phyloP scores from a whole-genome alignment of 1,139 yeast genomes.

The Protomyces inundatus region DNA sequence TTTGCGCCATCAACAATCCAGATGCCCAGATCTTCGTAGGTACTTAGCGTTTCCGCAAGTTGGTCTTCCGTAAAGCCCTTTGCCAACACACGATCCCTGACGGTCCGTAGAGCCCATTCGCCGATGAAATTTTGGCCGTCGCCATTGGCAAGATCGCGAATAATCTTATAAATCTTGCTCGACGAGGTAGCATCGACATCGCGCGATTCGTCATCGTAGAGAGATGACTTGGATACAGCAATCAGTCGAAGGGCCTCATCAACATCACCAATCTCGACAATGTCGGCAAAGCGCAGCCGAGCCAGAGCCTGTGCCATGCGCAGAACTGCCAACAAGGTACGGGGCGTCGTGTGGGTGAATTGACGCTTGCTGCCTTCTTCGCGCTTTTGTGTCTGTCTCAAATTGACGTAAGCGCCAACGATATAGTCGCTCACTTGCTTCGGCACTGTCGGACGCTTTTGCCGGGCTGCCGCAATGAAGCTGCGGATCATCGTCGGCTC shows the following conservation, averaged over 20 bases:
- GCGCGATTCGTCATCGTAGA: constrained; percentile 43
- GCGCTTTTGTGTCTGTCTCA: constrained; percentile 84
- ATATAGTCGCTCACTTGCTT: constrained; percentile 81
- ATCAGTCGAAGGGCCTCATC: constrained; percentile 90
- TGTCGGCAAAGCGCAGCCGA: constrained; percentile 70
- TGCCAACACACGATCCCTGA: constrained; percentile 67
- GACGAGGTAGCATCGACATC: constrained; percentile 47
- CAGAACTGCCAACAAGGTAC: constrained; percentile 84
- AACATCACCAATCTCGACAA: constrained; percentile 72
- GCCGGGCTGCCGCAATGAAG: constrained; percentile 79
- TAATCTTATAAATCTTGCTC: constrained; percentile 58
- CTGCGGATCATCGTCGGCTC: constrained; percentile 79
- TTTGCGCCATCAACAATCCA: constrained; percentile 55
- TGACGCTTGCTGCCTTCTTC: constrained; percentile 74
- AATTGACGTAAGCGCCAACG: constrained; percentile 76
- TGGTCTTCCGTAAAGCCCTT: constrained; percentile 82
- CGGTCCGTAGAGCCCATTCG: constrained; percentile 52
- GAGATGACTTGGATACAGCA: constrained; percentile 78
- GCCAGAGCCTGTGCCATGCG: constrained; percentile 95
- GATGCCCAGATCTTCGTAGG: constrained; percentile 65
- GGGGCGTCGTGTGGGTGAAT: constrained; percentile 88
- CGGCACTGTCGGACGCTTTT: constrained; percentile 82
- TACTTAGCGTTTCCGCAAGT: constrained; percentile 66
- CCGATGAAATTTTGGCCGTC: constrained; percentile 43
- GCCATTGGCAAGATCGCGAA: constrained; percentile 51